Percentiles rank a stretch among this genome's conserved stretches.
These are phyloP conservation scores for Nicotiana noctiflora DNA, from an alignment of 257 asterid genomes.

Conservation along the genomic window DNA sequence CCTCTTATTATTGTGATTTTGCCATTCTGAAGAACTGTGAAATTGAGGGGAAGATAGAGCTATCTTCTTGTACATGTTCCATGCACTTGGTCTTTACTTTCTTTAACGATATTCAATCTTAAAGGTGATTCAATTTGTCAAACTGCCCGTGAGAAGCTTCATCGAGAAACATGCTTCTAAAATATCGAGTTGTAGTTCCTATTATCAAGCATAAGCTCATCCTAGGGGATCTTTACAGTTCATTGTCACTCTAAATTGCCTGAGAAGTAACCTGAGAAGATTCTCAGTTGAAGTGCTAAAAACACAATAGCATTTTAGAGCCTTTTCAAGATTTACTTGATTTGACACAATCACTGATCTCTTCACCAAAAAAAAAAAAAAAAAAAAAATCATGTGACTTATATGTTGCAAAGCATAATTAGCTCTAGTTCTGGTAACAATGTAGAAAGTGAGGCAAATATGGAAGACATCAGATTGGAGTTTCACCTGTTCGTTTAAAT, in stretches of 20 bases:
- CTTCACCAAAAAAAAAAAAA: too few relatives aligned
- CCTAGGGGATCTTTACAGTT: not conserved
- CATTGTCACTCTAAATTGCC: not conserved
- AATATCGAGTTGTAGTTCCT: not conserved
- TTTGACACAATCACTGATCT: not conserved
- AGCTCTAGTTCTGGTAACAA: not conserved
- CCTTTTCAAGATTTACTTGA: not conserved
- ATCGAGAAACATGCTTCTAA: not conserved
- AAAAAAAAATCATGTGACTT: not conserved
- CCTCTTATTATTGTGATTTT: not conserved
- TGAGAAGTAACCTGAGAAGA: not conserved
- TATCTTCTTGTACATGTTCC: not conserved
- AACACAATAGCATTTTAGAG: not conserved
- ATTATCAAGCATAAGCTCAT: not conserved
- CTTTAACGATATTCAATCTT: not conserved
- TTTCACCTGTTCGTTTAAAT: not conserved
- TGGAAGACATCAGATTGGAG: not conserved
- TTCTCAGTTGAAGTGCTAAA: not conserved
- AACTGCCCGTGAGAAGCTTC: not conserved
- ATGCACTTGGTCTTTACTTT: not conserved
- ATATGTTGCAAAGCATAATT: not conserved
- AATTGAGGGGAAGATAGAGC: not conserved
- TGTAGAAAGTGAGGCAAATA: not conserved
- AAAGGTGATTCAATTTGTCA: not conserved
- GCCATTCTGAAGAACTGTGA: not conserved